Conservation (phyloP, 139 green algal species). For the Chlorella ohadii region DNA sequence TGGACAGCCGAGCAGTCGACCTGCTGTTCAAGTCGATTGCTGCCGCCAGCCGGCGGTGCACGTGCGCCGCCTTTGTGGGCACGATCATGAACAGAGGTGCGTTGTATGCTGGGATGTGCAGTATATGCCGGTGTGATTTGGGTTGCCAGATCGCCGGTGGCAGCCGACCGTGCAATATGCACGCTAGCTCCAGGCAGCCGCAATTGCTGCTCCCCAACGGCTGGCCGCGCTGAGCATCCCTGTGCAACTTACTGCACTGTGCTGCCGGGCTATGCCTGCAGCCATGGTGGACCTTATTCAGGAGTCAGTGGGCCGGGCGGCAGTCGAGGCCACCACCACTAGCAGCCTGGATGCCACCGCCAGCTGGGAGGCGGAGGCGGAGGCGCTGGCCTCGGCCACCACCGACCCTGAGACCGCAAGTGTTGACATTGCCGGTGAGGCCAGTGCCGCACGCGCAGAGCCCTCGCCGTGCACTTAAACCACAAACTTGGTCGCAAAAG, state of each 20-base stretch:
- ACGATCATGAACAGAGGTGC: conserved; percentile 10
- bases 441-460: too few species aligned
- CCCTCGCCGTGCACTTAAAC: too few species aligned
- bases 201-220: too few species aligned
- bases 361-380: background rate
- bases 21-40: background rate
- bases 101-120: too few species aligned
- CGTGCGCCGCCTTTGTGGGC: conserved; percentile 8
- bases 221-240: too few species aligned
- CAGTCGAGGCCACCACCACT: background rate
- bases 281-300: conserved; percentile 17
- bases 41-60: background rate
- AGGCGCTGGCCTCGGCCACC: background rate
- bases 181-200: too few species aligned
- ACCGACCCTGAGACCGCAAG: background rate
- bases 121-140: too few species aligned
- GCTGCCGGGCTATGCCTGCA: background rate
- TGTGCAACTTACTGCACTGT: too few species aligned
- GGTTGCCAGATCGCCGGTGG: too few species aligned
- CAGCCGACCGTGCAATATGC: too few species aligned
- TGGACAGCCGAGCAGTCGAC: background rate
- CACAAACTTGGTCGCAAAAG: too few species aligned
- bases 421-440: background rate
- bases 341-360: too few species aligned
- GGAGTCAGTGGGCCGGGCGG: background rate